A percentile compares a stretch with the other conserved stretches of the same genome.
Conservation (phyloP, 331 rosid genomes). For the Arachis monticola region DNA sequence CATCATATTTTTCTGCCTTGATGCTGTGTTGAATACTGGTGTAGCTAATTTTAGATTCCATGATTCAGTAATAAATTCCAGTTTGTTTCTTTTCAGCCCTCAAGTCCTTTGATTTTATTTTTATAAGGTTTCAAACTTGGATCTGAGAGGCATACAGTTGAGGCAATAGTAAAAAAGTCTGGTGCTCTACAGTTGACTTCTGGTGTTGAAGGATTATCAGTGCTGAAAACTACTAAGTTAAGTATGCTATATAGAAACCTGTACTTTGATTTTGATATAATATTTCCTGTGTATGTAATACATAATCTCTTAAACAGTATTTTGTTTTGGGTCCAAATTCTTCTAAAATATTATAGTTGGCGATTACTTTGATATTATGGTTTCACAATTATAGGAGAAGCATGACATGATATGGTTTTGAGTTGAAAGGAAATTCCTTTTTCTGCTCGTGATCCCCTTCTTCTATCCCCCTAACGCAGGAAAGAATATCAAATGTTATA, state of each 20-base stretch:
- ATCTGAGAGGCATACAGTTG: constrained; percentile 83
- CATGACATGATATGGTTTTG: background rate
- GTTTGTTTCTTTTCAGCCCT: constrained; percentile 24
- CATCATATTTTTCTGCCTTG: constrained; percentile 7
- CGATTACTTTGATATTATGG: too few species aligned
- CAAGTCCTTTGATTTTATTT: constrained; percentile 17
- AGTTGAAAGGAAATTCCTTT: background rate
- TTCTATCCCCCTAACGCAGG: too few species aligned
- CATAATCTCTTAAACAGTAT: background rate
- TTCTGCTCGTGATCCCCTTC: too few species aligned
- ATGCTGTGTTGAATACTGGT: constrained; percentile 7
- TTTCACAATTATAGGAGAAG: too few species aligned
- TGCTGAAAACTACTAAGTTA: constrained; percentile 87
- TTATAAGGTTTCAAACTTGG: constrained; percentile 92
- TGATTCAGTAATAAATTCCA: constrained; percentile 17
- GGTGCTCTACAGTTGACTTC: constrained; percentile 74
- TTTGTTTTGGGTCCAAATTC: background rate
- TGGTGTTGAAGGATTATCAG: constrained; percentile 79
- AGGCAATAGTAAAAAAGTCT: constrained; percentile 65
- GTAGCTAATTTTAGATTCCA: constrained; percentile 3
- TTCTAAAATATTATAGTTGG: background rate
- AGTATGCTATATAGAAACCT: constrained; percentile 28
- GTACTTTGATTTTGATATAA: background rate
- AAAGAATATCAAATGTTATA: too few species aligned
- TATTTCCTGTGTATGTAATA: background rate